A percentile compares a stretch with the other conserved stretches of the same genome.
Conservation (phyloP, 208 protist genomes). For the Wallacemonas sp. region DNA sequence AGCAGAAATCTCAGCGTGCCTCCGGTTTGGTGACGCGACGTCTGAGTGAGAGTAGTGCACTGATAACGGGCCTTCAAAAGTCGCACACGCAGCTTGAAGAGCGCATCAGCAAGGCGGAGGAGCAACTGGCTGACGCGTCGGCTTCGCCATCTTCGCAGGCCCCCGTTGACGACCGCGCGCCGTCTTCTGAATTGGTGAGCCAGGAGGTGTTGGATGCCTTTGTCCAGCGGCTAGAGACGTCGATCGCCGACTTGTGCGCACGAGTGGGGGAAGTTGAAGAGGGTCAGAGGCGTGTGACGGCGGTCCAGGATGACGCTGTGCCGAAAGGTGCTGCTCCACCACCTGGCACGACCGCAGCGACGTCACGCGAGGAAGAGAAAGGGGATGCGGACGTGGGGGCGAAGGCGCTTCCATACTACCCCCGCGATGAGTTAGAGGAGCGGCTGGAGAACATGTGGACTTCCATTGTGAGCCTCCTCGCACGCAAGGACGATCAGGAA, state of each 20-base stretch:
- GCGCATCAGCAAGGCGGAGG: not conserved
- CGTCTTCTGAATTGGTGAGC: not conserved
- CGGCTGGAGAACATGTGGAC: constrained; percentile 77
- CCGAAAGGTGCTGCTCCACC: too few relatives aligned
- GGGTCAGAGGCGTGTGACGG: not conserved
- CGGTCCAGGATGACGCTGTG: too few relatives aligned
- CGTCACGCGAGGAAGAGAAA: not conserved
- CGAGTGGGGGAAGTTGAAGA: not conserved
- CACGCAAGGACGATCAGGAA: constrained; percentile 67
- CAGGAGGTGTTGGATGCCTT: constrained; percentile 4
- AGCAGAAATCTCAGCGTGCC: not conserved
- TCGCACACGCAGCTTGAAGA: not conserved
- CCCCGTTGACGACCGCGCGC: not conserved
- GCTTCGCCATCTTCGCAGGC: not conserved
- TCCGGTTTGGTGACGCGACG: not conserved
- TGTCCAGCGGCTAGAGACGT: constrained; percentile 3
- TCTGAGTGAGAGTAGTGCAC: not conserved
- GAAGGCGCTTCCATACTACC: constrained; percentile 24
- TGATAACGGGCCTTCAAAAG: not conserved
- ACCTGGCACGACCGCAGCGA: too few relatives aligned
- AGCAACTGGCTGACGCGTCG: not conserved
- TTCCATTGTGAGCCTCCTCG: constrained; percentile 55
- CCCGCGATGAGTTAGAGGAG: constrained; percentile 51
- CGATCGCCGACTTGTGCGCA: not conserved
- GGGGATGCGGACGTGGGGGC: not conserved